Percentiles rank a stretch among this genome's conserved stretches.
These are phyloP conservation scores for Elsinoe perseae DNA, from an alignment of 2,329 filamentous ascomycete species.

Conservation along the genomic window DNA sequence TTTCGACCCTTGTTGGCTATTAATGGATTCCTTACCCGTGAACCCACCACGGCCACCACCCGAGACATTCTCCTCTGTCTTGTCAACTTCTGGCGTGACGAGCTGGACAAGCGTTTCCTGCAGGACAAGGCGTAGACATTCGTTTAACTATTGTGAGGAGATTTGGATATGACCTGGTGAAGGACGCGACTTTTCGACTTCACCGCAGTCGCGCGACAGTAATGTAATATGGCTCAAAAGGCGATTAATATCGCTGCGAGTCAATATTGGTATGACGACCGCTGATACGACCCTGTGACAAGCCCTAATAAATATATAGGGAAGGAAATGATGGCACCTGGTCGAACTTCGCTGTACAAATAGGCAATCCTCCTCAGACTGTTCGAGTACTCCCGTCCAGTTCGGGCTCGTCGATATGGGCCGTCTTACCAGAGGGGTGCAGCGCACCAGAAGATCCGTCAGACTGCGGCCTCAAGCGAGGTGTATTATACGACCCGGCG, in stretches of 20 bases:
- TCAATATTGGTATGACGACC: slow-evolving; percentile 23
- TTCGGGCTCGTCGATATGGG: slow-evolving; percentile 34
- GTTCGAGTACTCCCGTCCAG: slow-evolving; percentile 52
- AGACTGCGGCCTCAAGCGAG: slow-evolving; percentile 49
- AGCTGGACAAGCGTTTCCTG: slow-evolving; percentile 1
- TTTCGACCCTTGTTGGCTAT: slow-evolving; percentile 14
- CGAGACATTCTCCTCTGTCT: slow-evolving; percentile 8
- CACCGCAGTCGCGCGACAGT: slow-evolving; percentile 16
- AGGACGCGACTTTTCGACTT: not conserved
- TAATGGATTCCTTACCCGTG: slow-evolving; percentile 8
- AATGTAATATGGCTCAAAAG: slow-evolving; percentile 13
- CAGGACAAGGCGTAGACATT: slow-evolving; percentile 2
- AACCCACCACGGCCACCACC: not conserved
- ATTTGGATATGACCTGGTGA: not conserved
- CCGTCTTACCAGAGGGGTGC: slow-evolving; percentile 60
- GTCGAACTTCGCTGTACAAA: slow-evolving; percentile 59
- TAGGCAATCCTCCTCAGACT: slow-evolving; percentile 47
- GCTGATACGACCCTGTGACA: slow-evolving; percentile 6
- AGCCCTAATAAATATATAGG: slow-evolving; percentile 32
- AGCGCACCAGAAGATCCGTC: slow-evolving; percentile 26
- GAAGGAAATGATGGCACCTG: slow-evolving; percentile 61
- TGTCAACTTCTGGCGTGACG: slow-evolving; percentile 1
- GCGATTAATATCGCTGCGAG: slow-evolving; percentile 26
- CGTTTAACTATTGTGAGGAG: not conserved
- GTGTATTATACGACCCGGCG: slow-evolving; percentile 49